These are phyloP conservation scores for Boletus sensibilis DNA, from an alignment of 768 basidiomycete species.

Conservation along the genomic window DNA sequence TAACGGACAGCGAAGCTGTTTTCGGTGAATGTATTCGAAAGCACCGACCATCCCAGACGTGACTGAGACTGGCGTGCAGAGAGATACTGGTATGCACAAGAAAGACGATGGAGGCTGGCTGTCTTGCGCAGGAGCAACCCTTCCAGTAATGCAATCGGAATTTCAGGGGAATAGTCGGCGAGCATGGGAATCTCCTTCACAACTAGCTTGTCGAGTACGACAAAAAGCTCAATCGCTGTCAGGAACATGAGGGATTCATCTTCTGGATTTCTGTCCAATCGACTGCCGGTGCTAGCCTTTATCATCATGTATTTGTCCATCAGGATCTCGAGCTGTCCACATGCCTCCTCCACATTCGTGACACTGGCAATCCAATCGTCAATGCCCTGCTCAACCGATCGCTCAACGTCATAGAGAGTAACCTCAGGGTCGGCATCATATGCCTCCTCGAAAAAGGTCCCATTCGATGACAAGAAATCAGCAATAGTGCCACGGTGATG, in stretches of 20 bases:
- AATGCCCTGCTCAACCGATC: slow-evolving; percentile 29
- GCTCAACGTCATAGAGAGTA: slow-evolving; percentile 39
- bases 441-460: slow-evolving; percentile 6
- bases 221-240: slow-evolving; percentile 34
- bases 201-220: slow-evolving; percentile 31
- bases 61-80: slow-evolving; percentile 24
- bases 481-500: slow-evolving; percentile 9
- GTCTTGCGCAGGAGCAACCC: slow-evolving; percentile 28
- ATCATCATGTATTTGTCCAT: slow-evolving; percentile 32
- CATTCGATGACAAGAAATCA: slow-evolving; percentile 15
- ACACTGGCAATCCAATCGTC: slow-evolving; percentile 32
- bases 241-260: slow-evolving; percentile 40
- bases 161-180: slow-evolving; percentile 32
- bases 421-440: slow-evolving; percentile 8
- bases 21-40: slow-evolving; percentile 19
- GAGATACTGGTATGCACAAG: slow-evolving; percentile 31
- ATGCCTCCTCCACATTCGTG: slow-evolving; percentile 3
- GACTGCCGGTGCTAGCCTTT: background rate
- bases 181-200: slow-evolving; percentile 27
- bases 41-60: slow-evolving; percentile 28
- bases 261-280: slow-evolving; percentile 24
- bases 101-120: slow-evolving; percentile 28
- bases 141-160: slow-evolving; percentile 20
- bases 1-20: slow-evolving; percentile 37
- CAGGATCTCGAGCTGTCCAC: slow-evolving; percentile 18